phyloP scores from a whole-genome alignment of 129 eudicot genomes.

The Heracleum sosnowskyi region DNA sequence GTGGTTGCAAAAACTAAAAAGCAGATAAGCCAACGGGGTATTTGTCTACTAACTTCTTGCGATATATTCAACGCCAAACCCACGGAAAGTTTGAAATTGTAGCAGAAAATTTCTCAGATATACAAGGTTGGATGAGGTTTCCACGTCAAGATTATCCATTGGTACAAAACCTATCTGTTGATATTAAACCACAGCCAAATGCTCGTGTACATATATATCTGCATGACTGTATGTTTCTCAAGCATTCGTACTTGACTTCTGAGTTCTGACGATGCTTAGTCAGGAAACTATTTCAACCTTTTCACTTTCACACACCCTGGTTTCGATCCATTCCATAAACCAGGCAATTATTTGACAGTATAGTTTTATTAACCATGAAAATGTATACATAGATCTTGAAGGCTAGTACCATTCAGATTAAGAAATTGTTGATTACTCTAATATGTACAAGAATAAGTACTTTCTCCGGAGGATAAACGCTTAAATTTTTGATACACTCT shows the following conservation, averaged over 20 bases:
- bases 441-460: too few relatives aligned
- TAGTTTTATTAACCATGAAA: background rate
- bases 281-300: background rate
- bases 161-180: background rate
- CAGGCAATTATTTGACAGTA: background rate
- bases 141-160: conserved; percentile 5
- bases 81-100: background rate
- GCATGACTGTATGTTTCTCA: background rate
- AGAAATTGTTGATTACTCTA: too few relatives aligned
- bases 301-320: background rate
- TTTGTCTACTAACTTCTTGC: background rate
- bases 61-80: background rate
- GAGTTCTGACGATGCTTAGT: background rate
- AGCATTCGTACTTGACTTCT: conserved; percentile 3
- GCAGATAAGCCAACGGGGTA: background rate
- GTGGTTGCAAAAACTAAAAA: too few relatives aligned
- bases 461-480: too few relatives aligned
- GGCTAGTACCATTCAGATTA: background rate
- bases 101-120: background rate
- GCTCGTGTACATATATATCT: background rate
- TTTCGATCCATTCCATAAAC: background rate
- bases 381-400: background rate
- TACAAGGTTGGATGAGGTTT: conserved; percentile 5
- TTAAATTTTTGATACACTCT: too few relatives aligned
- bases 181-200: conserved; percentile 9